phyloP scores from a whole-genome alignment of 2,329 filamentous ascomycete species.

The Cladophialophora carrionii region DNA sequence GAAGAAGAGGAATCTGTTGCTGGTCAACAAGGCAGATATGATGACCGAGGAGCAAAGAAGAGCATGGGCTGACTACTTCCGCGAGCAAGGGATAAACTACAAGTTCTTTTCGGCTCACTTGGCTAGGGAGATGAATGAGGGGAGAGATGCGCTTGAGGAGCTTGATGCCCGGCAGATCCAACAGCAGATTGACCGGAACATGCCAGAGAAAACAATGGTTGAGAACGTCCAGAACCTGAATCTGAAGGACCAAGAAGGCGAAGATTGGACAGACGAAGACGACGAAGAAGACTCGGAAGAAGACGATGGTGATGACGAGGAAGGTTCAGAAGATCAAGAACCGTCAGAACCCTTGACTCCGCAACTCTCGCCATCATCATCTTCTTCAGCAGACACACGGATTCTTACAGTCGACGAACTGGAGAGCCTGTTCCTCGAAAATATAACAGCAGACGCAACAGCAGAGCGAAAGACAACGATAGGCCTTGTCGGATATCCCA shows the following conservation, averaged over 20 bases:
- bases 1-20: constrained; percentile 83
- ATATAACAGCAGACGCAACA: constrained; percentile 62
- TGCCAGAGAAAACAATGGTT: constrained; percentile 32
- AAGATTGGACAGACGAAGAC: constrained; percentile 42
- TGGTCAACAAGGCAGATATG: constrained; percentile 99
- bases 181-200: constrained; percentile 31
- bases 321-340: constrained; percentile 52
- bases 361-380: constrained; percentile 29
- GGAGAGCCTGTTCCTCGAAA: constrained; percentile 81
- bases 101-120: constrained; percentile 94
- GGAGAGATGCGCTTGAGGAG: constrained; percentile 60
- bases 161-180: constrained; percentile 45
- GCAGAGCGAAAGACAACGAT: constrained; percentile 75
- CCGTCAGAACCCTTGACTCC: constrained; percentile 30
- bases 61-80: constrained; percentile 85
- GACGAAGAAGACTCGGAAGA: constrained; percentile 52
- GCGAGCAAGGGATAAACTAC: constrained; percentile 78
- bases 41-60: constrained; percentile 84
- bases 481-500: constrained; percentile 94
- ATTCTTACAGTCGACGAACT: constrained; percentile 93
- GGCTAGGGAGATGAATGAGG: constrained; percentile 86
- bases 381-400: constrained; percentile 53
- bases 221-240: constrained; percentile 35
- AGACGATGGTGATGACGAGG: constrained; percentile 42
- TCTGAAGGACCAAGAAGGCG: constrained; percentile 38